phyloP scores from a whole-genome alignment of 441 rosid species.

The Aleurites moluccanus region DNA sequence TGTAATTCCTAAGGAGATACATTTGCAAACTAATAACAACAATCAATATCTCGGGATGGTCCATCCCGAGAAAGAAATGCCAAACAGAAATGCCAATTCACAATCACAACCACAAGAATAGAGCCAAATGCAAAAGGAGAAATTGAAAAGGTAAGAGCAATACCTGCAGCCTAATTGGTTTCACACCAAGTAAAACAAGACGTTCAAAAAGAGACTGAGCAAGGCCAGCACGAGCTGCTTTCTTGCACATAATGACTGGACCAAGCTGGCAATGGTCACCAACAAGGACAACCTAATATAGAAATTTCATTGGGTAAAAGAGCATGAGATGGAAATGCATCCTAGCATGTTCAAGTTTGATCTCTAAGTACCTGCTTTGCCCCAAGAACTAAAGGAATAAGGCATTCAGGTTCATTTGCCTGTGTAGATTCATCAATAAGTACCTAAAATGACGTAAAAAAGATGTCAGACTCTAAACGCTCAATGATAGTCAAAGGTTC shows the following conservation, averaged over 20 bases:
- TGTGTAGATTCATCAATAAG: slow-evolving; percentile 99
- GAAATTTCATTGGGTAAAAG: slow-evolving; percentile 27
- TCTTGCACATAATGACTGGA: slow-evolving; percentile 99
- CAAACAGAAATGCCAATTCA: background rate
- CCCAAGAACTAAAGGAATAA: slow-evolving; percentile 98
- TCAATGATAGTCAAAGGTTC: slow-evolving; percentile 9
- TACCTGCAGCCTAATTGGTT: slow-evolving; percentile 99
- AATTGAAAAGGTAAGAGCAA: background rate
- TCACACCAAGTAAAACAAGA: slow-evolving; percentile 92
- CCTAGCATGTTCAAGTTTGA: slow-evolving; percentile 13
- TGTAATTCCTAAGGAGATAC: background rate
- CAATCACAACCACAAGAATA: background rate
- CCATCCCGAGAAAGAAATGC: background rate
- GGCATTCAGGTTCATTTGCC: slow-evolving; percentile 99
- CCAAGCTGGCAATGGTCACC: slow-evolving; percentile 99
- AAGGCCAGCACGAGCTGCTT: slow-evolving; percentile 99
- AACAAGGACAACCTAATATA: slow-evolving; percentile 84
- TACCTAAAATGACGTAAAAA: slow-evolving; percentile 51
- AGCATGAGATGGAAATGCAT: background rate
- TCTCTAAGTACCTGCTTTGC: slow-evolving; percentile 78
- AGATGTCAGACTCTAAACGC: slow-evolving; percentile 28
- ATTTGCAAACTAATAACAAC: background rate
- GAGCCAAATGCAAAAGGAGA: background rate
- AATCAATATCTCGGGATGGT: background rate
- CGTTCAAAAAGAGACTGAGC: slow-evolving; percentile 99